A percentile compares a stretch with the other conserved stretches of the same genome.
phyloP scores from a whole-genome alignment of 805 yeast species.

The Myxozyma mucilagina region DNA sequence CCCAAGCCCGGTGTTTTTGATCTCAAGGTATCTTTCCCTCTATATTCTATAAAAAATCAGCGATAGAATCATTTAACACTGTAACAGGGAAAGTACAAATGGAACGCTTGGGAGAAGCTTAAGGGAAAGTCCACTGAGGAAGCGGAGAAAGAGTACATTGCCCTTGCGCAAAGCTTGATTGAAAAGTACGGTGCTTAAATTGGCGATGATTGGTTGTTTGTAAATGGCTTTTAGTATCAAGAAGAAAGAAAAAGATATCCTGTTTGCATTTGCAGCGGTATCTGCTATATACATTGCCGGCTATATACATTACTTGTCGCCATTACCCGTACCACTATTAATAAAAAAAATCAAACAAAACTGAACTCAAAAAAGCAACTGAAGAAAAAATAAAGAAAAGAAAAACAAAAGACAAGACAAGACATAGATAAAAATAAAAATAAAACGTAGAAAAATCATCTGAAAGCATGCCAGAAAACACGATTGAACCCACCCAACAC shows the following conservation, averaged over 20 bases:
- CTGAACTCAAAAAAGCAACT: not conserved
- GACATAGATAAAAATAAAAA: not conserved
- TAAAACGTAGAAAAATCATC: not conserved
- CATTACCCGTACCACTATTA: not conserved
- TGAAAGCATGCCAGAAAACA: not conserved
- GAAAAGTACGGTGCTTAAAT: slow-evolving; percentile 32
- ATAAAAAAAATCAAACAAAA: not conserved
- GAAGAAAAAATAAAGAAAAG: not conserved
- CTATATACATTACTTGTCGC: not conserved
- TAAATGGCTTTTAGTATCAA: not conserved
- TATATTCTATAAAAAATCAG: not conserved
- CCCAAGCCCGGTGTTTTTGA: slow-evolving; percentile 89
- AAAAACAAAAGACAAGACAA: not conserved
- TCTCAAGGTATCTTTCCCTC: slow-evolving; percentile 51
- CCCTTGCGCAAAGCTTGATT: slow-evolving; percentile 39
- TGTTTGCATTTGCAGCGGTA: not conserved
- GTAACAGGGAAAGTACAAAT: slow-evolving; percentile 78
- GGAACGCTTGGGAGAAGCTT: slow-evolving; percentile 93
- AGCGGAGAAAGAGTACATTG: slow-evolving; percentile 71
- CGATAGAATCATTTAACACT: not conserved
- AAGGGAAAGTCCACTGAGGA: slow-evolving; percentile 86
- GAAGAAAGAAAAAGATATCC: not conserved
- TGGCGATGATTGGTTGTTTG: not conserved
- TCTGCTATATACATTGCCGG: not conserved
- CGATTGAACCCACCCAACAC: not conserved